Evolutionary conservation across 2,329 filamentous ascomycete genomes (phyloP).

Genomic region (Fusarium udum): DNA sequence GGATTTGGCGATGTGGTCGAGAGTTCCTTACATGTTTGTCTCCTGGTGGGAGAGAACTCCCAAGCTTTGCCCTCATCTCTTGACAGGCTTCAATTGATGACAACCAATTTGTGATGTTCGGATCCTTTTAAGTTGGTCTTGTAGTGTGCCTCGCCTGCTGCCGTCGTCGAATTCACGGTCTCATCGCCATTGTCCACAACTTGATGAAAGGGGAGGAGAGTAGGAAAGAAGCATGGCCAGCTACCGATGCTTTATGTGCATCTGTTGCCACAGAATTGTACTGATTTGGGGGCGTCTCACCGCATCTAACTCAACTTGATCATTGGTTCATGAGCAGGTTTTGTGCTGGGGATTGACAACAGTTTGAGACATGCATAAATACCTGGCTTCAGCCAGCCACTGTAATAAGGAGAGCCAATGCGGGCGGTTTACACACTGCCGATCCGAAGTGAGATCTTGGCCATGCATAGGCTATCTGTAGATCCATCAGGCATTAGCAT

Average conservation of each 20-base stretch:
- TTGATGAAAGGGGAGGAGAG: background rate
- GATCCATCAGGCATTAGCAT: background rate
- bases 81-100: background rate
- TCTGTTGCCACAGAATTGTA: background rate
- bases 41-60: slow-evolving; percentile 39
- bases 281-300: background rate
- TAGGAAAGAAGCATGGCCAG: background rate
- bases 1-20: background rate
- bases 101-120: background rate
- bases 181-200: background rate
- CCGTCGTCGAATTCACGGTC: background rate
- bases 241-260: background rate
- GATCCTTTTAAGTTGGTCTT: background rate
- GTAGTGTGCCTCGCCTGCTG: background rate
- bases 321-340: background rate
- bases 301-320: background rate
- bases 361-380: slow-evolving; percentile 15
- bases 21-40: slow-evolving; percentile 40
- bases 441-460: background rate
- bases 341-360: background rate
- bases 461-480: background rate
- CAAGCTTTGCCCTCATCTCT: slow-evolving; percentile 21
- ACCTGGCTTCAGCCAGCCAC: background rate
- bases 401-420: background rate
- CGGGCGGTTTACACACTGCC: background rate